A percentile compares a stretch with the other conserved stretches of the same genome.
These are phyloP conservation scores for Artemisia tridentata DNA, from an alignment of 129 eudicot genomes.

Conservation along the genomic window DNA sequence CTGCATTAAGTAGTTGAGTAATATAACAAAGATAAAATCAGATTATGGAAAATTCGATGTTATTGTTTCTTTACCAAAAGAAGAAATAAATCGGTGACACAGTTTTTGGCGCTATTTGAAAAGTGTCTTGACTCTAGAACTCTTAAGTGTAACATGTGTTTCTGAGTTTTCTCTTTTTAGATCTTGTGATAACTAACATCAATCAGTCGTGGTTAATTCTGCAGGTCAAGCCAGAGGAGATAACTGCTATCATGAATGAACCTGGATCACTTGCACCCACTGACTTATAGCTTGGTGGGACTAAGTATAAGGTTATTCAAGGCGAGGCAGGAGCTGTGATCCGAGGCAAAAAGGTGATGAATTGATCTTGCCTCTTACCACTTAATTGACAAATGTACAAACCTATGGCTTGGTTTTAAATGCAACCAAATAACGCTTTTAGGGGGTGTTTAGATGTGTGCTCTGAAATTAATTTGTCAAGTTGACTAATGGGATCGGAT, in stretches of 20 bases:
- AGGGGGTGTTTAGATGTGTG: neutral
- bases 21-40: no score
- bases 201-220: constrained; percentile 10
- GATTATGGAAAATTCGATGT: neutral
- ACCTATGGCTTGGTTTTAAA: neutral
- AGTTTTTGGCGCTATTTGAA: neutral
- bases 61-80: neutral
- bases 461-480: no score
- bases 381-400: neutral
- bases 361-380: neutral
- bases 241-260: constrained; percentile 58
- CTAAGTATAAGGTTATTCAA: constrained; percentile 91
- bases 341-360: constrained; percentile 82
- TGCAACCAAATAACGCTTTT: neutral
- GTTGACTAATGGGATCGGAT: no score
- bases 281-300: constrained; percentile 81
- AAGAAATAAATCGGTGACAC: neutral
- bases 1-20: no score
- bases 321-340: no score
- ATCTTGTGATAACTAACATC: no score
- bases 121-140: constrained; percentile 2
- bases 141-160: neutral
- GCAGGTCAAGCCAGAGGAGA: constrained; percentile 75
- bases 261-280: constrained; percentile 94
- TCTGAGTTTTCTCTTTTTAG: no score